These are phyloP conservation scores for Acer saccharum DNA, from an alignment of 345 rosid species.

Conservation along the genomic window DNA sequence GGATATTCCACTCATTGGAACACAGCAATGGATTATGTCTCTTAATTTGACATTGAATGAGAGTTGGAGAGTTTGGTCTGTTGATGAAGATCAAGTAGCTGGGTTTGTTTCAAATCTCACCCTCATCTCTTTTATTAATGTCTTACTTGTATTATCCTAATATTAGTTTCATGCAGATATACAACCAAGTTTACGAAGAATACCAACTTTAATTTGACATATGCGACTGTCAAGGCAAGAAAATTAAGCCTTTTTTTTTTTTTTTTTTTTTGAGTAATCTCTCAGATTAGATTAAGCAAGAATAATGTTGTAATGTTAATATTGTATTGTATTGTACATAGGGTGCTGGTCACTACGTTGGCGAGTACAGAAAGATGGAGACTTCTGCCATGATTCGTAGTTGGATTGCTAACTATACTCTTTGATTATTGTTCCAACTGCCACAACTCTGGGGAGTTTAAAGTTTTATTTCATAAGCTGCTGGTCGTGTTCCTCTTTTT, in stretches of 20 bases:
- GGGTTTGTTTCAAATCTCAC: constrained; percentile 17
- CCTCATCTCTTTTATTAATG: neutral
- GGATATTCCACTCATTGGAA: no score
- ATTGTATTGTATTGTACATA: neutral
- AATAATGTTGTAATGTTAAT: no score
- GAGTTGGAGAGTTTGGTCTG: constrained; percentile 30
- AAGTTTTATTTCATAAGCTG: no score
- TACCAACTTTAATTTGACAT: constrained; percentile 17
- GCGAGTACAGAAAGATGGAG: constrained; percentile 26
- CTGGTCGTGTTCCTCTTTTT: no score
- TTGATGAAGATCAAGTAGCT: constrained; percentile 28
- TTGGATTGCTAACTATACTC: neutral
- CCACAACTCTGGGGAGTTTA: no score
- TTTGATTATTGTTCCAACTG: neutral
- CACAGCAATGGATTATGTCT: no score
- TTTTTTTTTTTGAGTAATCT: no score
- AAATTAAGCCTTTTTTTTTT: no score
- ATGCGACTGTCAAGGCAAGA: constrained; percentile 31
- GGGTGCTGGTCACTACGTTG: constrained; percentile 31
- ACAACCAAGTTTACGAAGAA: constrained; percentile 16
- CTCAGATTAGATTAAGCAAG: no score
- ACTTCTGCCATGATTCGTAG: neutral
- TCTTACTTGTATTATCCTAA: neutral
- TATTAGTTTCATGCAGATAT: constrained; percentile 9
- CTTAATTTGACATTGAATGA: constrained; percentile 29